Evolutionary conservation across 805 yeast genomes (phyloP), one percentile per base, ranked within the genome.

Genomic region (Wickerhamomyces ciferrii): DNA sequence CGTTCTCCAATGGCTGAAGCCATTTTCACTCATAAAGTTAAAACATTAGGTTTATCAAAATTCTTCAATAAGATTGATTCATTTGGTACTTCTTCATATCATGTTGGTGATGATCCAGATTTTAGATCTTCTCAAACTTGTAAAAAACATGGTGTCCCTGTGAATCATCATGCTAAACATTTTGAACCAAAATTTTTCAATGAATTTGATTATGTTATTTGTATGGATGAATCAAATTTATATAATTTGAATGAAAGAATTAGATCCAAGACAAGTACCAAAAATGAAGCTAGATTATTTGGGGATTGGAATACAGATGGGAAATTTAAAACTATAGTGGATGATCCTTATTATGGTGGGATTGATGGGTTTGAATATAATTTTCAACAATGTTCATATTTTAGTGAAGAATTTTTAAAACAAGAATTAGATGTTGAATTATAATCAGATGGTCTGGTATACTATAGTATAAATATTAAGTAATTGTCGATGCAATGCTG

Each of bases 1-100:
- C 91, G 97, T 42, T 89, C 97, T 2, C 98, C 98, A 14, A 92
- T 91, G 98, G 97, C 98, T 0, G 97, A 92, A 61, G 97, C 97
- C 0, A 87, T 90, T 1, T 89, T 91, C 67, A 72, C 71, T 42
- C 80, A 87, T 48, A 69, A 70, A 15, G 95, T 87, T 10, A 63
- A 78, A 39, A 61, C 77, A 39, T 63, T 66, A 19, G 83, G 83
- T 0, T 52, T 70, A 25, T 58, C 50, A 31, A 65, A 61, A 17
- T 60, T 60, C n/a, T 78, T 90, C 50, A 60, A 68, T 0, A 60
- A 60, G 17, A 83, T 89, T 29, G 97, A 91, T 59, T 89, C 97
- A 0, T 91, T 83, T 65, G 98, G 97, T 15, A 89, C 97, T 0
- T 81, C 87, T 10, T 85, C 84, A 1, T 92, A 82, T 69, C 97